These are phyloP conservation scores for Nasturtium officinale DNA, from an alignment of 345 rosid species.

Conservation along the genomic window DNA sequence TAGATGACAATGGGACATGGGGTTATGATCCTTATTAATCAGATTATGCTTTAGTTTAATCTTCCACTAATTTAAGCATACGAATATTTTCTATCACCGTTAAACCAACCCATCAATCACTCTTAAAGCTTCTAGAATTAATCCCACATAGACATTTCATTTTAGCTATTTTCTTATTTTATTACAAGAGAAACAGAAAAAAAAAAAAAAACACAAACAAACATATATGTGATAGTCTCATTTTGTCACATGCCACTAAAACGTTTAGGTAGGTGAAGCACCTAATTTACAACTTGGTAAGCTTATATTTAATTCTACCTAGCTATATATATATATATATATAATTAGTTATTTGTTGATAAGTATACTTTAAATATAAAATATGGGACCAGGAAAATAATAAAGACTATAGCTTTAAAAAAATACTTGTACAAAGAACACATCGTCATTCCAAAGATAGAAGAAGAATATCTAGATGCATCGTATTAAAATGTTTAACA, in stretches of 20 bases:
- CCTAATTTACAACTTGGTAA: constrained; percentile 33
- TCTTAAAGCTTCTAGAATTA: constrained; percentile 15
- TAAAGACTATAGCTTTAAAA: not conserved
- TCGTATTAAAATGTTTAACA: not conserved
- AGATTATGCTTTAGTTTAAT: not conserved
- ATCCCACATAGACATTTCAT: not conserved
- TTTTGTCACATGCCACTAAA: constrained; percentile 39
- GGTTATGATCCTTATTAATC: not conserved
- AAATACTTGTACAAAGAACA: not conserved
- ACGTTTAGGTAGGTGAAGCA: constrained; percentile 41
- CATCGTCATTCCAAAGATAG: not conserved
- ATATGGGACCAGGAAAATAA: not conserved
- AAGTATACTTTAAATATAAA: not conserved
- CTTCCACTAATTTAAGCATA: constrained; percentile 22
- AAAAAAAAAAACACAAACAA: no score
- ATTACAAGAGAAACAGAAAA: not conserved
- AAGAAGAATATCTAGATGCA: not conserved
- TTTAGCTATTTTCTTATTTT: not conserved
- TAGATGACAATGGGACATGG: not conserved
- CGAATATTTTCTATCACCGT: not conserved
- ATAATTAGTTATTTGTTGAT: not conserved
- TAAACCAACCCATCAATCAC: constrained; percentile 9
- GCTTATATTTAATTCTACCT: not conserved
- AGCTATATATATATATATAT: not conserved
- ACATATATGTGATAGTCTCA: constrained; percentile 22